A percentile compares a stretch with the other conserved stretches of the same genome.
Evolutionary conservation across 2,329 filamentous ascomycete genomes (phyloP).

Genomic region (Sarocladiaceae sp.): DNA sequence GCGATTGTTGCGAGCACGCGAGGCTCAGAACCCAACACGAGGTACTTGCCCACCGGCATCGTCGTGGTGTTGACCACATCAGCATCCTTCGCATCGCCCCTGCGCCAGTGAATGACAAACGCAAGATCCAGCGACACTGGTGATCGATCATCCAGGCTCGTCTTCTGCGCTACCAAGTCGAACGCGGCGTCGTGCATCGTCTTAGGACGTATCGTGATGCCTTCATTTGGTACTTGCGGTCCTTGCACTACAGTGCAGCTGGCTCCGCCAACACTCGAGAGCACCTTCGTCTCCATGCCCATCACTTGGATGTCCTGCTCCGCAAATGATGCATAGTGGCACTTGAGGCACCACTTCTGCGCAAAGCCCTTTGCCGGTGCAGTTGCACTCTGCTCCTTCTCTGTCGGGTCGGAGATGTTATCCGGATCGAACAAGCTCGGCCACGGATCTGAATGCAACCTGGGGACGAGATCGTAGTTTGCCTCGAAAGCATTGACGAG

Average conservation of each 20-base stretch:
- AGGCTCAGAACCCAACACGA: constrained; percentile 77
- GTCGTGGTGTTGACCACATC: constrained; percentile 52
- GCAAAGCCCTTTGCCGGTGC: constrained; percentile 52
- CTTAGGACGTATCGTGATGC: constrained; percentile 53
- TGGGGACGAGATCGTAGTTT: constrained; percentile 79
- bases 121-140: constrained; percentile 68
- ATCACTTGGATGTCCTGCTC: constrained; percentile 59
- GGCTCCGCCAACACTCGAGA: constrained; percentile 56
- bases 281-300: constrained; percentile 55
- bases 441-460: constrained; percentile 73
- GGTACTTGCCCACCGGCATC: constrained; percentile 72
- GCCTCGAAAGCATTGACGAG: constrained; percentile 84
- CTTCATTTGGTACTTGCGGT: constrained; percentile 31
- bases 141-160: constrained; percentile 73
- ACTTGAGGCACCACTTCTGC: constrained; percentile 75
- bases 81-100: constrained; percentile 28
- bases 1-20: constrained; percentile 63
- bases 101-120: constrained; percentile 72
- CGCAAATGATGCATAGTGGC: constrained; percentile 71
- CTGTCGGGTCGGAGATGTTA: constrained; percentile 30
- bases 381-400: constrained; percentile 21
- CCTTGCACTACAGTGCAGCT: constrained; percentile 44
- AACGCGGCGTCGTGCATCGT: constrained; percentile 68
- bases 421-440: constrained; percentile 75
- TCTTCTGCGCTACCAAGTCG: constrained; percentile 66